Evolutionary conservation across 2,329 filamentous ascomycete species (phyloP), one percentile per base, ranked within the genome.

Genomic region (Fusarium tuaranense): DNA sequence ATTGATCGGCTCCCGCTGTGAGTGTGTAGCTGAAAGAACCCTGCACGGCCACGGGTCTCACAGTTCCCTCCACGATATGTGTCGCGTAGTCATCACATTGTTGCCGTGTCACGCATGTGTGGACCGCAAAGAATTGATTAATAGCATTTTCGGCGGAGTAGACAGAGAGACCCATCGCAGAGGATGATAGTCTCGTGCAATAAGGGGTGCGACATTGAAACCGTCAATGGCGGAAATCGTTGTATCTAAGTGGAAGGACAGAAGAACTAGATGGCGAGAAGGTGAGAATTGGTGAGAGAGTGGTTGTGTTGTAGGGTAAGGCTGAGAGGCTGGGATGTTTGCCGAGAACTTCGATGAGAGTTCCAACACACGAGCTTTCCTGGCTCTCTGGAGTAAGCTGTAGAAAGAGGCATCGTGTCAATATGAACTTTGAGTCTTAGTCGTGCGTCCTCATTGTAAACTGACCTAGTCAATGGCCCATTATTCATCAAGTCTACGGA

Each of bases 41-140:
- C 57, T 78, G 77, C 27, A 76, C 65, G 16, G 51, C 67, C 12
- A 76, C 76, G 13, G 76, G 73, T 44, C 48, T 63, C 36, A 72
- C 63, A 12, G 41, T 32, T 32, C 30, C 30, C 66, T 20, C 64
- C 66, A 10, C 65, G 69, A 68, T 27, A 32, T 32, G 30, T 32
- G 61, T 8, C 46, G 71, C 67, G 44, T 68, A 65, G 4, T 67
- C 65, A 46, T 78, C 69, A 51, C 74, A 77, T 69, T 78, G 65
- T 18, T 77, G 27, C 41, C 20, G 27, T 30, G 63, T 59, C 12
- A 65, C 53, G 14, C 30, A 14, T 20, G 53, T 16, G 27, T 65
- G 51, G 2, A 39, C 38, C 53, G 27, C 53, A 30, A 65, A 65
- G 25, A 59, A 48, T 2, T 58, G 18, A 16, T 9, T 51, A 14